A percentile compares a stretch with the other conserved stretches of the same genome.
Evolutionary conservation across 306 rosid genomes (phyloP).

Genomic region (Rubus parviflorus): DNA sequence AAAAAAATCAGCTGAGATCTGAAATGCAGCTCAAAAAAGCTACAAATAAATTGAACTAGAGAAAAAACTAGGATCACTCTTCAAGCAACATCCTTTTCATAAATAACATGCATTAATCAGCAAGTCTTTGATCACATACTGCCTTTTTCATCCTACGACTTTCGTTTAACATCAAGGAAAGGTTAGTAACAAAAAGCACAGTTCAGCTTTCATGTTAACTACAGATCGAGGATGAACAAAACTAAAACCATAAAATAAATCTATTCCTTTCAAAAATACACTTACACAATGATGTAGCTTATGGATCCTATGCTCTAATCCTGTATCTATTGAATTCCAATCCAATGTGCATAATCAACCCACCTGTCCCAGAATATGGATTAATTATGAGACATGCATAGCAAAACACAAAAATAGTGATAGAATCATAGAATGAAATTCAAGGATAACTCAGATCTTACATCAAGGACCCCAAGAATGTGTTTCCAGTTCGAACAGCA

Average conservation of each 20-base stretch:
- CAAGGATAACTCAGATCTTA: conserved; percentile 14
- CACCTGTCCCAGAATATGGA: conserved; percentile 50
- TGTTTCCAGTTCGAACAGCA: conserved; percentile 54
- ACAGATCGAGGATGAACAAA: neutral
- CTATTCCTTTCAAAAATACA: neutral
- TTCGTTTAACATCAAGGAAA: neutral
- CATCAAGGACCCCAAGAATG: conserved; percentile 58
- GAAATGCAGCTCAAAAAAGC: neutral
- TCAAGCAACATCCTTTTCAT: neutral
- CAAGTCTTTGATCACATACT: neutral
- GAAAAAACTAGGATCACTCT: neutral
- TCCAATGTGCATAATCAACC: conserved; percentile 89
- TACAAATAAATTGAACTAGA: neutral
- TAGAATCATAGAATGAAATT: neutral
- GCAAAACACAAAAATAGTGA: neutral
- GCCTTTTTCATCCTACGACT: neutral
- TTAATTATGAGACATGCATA: conserved; percentile 8
- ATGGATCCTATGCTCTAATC: conserved; percentile 27
- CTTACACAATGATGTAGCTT: neutral
- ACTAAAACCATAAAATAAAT: neutral
- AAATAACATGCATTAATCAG: neutral
- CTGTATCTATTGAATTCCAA: conserved; percentile 66
- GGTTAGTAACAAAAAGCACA: neutral
- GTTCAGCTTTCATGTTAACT: neutral
- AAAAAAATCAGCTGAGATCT: neutral